Evolutionary conservation across 192 early-diverging fungal species (phyloP).

Genomic region (Podochytrium sp.): DNA sequence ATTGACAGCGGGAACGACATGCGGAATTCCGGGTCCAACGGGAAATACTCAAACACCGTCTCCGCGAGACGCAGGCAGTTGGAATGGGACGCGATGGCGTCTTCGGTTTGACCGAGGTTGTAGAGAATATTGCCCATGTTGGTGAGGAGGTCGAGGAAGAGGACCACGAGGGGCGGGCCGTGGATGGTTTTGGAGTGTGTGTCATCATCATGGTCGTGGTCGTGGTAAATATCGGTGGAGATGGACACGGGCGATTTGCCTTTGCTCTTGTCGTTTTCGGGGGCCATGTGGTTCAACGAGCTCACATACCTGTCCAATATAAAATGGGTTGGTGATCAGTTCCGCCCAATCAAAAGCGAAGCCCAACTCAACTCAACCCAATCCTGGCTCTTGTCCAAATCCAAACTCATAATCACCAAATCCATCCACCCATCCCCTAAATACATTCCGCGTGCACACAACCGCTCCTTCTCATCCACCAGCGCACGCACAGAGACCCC

Average conservation of each 20-base stretch:
- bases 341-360: neutral
- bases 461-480: neutral
- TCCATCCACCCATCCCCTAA: neutral
- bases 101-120: slow-evolving; percentile 45
- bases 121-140: slow-evolving; percentile 56
- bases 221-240: neutral
- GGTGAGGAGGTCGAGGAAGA: slow-evolving; percentile 53
- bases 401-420: neutral
- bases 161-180: slow-evolving; percentile 59
- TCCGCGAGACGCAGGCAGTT: slow-evolving; percentile 51
- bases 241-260: neutral
- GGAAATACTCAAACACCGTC: slow-evolving; percentile 54
- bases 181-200: slow-evolving; percentile 22
- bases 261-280: neutral
- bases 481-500: neutral
- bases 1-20: slow-evolving; percentile 32
- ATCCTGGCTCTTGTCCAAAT: neutral
- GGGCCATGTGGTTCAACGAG: neutral
- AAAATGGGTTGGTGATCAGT: neutral
- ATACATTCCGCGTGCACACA: neutral
- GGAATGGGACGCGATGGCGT: slow-evolving; percentile 52
- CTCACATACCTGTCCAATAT: neutral
- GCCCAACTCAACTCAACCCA: slow-evolving; percentile 1
- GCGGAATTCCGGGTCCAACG: slow-evolving; percentile 37
- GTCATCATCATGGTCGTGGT: neutral